Percentiles rank a stretch among this genome's conserved stretches.
phyloP scores from a whole-genome alignment of 352 stramenopile genomes.

The Phytophthora ramorum region DNA sequence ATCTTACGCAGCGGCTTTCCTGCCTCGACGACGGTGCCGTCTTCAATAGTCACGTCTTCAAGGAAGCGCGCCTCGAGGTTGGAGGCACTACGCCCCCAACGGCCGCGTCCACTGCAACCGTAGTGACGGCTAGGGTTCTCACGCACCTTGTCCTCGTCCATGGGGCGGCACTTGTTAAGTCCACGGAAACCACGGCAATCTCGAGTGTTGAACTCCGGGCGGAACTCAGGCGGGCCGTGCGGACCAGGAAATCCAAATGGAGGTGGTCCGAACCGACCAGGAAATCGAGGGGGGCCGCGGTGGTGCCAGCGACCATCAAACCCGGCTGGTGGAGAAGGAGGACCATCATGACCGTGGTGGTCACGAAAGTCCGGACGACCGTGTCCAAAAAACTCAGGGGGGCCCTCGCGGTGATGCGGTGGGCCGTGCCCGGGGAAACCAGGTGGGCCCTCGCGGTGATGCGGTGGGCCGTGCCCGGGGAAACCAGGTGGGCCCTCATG shows the following conservation, averaged over 20 bases:
- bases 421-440: conserved; percentile 8
- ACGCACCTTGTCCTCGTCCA: conserved; percentile 13
- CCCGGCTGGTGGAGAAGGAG: conserved; percentile 1
- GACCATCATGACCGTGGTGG: not conserved
- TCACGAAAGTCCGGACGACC: not conserved
- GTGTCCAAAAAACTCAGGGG: not conserved
- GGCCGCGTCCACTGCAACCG: conserved; percentile 15
- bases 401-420: not conserved
- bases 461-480: conserved; percentile 1
- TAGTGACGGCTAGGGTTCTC: conserved; percentile 1
- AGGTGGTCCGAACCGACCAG: conserved; percentile 11
- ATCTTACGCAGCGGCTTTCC: conserved; percentile 65
- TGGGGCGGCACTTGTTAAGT: conserved; percentile 12
- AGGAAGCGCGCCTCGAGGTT: conserved; percentile 64
- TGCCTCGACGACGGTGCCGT: conserved; percentile 70
- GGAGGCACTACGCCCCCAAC: conserved; percentile 15
- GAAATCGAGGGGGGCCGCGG: conserved; percentile 15
- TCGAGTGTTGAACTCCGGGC: conserved; percentile 9
- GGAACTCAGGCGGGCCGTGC: conserved; percentile 8
- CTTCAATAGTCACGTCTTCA: conserved; percentile 79
- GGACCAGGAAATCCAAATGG: conserved; percentile 13
- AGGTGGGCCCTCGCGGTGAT: not conserved
- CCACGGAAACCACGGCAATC: conserved; percentile 17
- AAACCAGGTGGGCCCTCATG: conserved; percentile 6
- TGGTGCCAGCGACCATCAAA: conserved; percentile 4